Base-by-base conservation (phyloP, 305 asterid species). In the Ruellia speciosa region DNA sequence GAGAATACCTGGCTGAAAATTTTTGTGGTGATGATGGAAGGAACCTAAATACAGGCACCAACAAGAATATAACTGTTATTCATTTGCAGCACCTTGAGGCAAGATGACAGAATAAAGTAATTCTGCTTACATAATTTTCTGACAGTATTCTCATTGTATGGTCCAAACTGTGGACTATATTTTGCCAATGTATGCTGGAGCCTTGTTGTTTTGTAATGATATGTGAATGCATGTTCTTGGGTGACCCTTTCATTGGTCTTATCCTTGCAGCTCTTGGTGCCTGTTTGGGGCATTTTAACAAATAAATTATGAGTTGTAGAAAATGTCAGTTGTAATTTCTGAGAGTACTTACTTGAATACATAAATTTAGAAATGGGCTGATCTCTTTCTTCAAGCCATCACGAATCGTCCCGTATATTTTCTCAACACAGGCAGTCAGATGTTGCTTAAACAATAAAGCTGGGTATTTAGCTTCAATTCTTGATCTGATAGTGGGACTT, bases 361-460 rank as follows among this genome's bases (percentile, higher is more conserved):
- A 86, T 73, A 82, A 67, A 75, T 75, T 86, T 14, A 89, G 96
- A 70, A 82, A 81, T 54, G 86, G 88, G 49, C 81, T 77, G 73
- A 86, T 89, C 72, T 89, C 94, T 78, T 86, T 89, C 88, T 89
- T 89, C 66, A 89, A 62, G 73, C 79, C 76, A 70, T 89, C 97
- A 5, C 95, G 97, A 67, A 86, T 82, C 84, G 79, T 78, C 73
- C 97, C 97, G 52, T 79, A 83, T 78, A 87, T 75, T 77, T 89
- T 90, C 80, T 90, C 96, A 55, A 85, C 95, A 60, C 96, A 90
- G 66, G 96, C 96, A 55, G 95, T 87, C 63, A 90, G 71, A 72
- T 90, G 96, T 73, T 90, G 97, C 82, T 90, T 90, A 70, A 90
- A 90, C 74, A 90, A 67, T 66, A 90, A 61, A 66, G 96, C 97